Percentiles rank a stretch among this genome's conserved stretches.
Evolutionary conservation across 306 rosid genomes (phyloP).

Genomic region (Malus orientalis): DNA sequence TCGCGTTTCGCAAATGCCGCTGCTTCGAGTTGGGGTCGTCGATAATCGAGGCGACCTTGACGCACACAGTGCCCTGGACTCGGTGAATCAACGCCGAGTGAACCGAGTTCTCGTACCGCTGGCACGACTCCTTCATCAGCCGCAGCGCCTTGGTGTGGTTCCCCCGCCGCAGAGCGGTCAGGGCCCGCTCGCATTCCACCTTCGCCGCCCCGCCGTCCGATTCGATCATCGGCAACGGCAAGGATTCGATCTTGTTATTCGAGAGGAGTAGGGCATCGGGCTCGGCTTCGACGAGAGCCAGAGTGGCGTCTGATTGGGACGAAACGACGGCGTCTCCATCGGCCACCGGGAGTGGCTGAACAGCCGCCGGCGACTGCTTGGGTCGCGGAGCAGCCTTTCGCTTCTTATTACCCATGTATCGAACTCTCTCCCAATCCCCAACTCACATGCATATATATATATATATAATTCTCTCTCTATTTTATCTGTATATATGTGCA

Average conservation of each 20-base stretch:
- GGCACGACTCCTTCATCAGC: conserved; percentile 69
- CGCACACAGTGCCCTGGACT: conserved; percentile 73
- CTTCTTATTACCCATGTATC: conserved; percentile 76
- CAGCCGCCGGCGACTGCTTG: conserved; percentile 47
- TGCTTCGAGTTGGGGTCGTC: conserved; percentile 61
- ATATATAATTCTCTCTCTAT: not conserved
- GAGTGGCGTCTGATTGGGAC: not conserved
- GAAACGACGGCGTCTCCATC: conserved; percentile 37
- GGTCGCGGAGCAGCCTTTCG: conserved; percentile 56
- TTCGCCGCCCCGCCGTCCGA: conserved; percentile 52
- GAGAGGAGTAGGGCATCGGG: not conserved
- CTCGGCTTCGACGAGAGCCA: not conserved
- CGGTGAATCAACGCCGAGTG: conserved; percentile 61
- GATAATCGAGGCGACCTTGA: conserved; percentile 59
- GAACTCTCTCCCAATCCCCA: conserved; percentile 48
- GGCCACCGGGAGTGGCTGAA: conserved; percentile 26
- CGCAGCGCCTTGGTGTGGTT: conserved; percentile 78
- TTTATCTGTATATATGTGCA: not conserved
- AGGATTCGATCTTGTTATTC: conserved; percentile 37
- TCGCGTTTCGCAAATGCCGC: conserved; percentile 65
- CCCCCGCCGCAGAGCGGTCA: conserved; percentile 75
- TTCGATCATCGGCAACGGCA: conserved; percentile 21
- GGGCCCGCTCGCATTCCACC: conserved; percentile 81
- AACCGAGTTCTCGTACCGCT: conserved; percentile 42
- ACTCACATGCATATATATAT: conserved; percentile 46